Evolutionary conservation across 139 green algal genomes (phyloP), one percentile per base, ranked within the genome.

Genomic region (Haematococcus lacustris): DNA sequence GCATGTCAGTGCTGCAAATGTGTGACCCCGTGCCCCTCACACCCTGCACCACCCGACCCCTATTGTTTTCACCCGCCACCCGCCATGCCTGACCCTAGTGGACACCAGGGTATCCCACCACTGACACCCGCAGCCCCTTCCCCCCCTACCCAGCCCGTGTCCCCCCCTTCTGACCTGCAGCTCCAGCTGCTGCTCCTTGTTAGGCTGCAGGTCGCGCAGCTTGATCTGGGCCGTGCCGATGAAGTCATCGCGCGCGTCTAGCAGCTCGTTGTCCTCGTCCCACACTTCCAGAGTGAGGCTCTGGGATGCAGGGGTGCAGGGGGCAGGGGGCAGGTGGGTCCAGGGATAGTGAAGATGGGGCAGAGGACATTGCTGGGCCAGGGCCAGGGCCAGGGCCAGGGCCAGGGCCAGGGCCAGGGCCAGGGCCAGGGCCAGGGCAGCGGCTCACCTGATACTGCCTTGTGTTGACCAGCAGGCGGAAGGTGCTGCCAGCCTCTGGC

Each of bases 151-250:
- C n/a, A n/a, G n/a, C n/a, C n/a, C n/a, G n/a, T n/a, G n/a, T n/a
- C n/a, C n/a, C n/a, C n/a, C n/a, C n/a, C n/a, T n/a, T n/a, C 57
- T 64, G 9, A 66, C 60, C 60, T 66, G 60, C 60, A 66, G 60
- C 4, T 7, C 39, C 4, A 32, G 28, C 60, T 28, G 3, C 4
- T 38, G 17, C 33, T 66, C 60, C 60, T 39, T 3, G 9, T 32
- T 32, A n/a, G 60, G 60, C n/a, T 38, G 28, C 60, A 66, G 60
- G 4, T 39, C 60, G 23, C 32, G 38, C 21, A 66, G 60, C 28
- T 7, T 5, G 30, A 66, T 7, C 28, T 7, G 38, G 4, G 60
- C 30, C 28, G 32, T 39, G 3, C 60, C 60, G 4, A 66, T 66
- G 60, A 66, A 39, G 60, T 66, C 60, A 39, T 66, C 60, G 21